Evolutionary conservation across 108 stramenopile species (phyloP), one percentile per base, ranked within the genome.

Genomic region (Thalassiosira profunda): DNA sequence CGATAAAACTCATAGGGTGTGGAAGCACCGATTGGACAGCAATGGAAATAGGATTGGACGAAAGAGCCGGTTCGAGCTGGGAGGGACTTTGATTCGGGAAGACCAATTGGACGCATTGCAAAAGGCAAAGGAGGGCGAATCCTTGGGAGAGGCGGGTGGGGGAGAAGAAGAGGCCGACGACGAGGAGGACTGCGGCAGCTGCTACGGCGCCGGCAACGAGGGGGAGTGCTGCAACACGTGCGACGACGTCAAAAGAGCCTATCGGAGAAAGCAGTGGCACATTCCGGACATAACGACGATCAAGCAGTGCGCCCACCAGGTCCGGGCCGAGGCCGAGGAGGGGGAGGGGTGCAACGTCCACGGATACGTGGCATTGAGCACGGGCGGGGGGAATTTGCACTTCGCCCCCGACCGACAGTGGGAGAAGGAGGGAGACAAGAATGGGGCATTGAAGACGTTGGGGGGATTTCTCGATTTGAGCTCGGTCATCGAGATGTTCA

Each of bases 141-240:
- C 48, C 14, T n/a, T 37, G 75, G 7, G 42, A 64, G 10, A 69
- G 69, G 24, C 58, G 59, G 10, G 20, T 58, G 24, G 42, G 47
- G 30, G 54, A 40, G 46, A 46, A 21, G 68, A 72, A 2, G 72
- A 64, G 20, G 53, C 33, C 6, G 66, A 65, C 28, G 82, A 83
- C 33, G 87, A 87, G 30, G 65, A 80, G 18, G 67, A 79, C 0
- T 98, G 96, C 51, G 96, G 97, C n/a, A 88, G 93, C 52, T 99
- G 98, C 77, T 99, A 95, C 74, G 98, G 98, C 1, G 98, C 98
- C 3, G 97, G 91, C 15, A 84, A 83, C 0, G 87, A 89, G 45
- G 89, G 74, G 12, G 94, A 98, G 80, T 99, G 98, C 81, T 99
- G 98, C 79, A 82, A 96, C 41, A 95, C 97, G 0, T 99, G 98